Conservation (phyloP, 352 stramenopile species). For the Phytophthora podocarpi region DNA sequence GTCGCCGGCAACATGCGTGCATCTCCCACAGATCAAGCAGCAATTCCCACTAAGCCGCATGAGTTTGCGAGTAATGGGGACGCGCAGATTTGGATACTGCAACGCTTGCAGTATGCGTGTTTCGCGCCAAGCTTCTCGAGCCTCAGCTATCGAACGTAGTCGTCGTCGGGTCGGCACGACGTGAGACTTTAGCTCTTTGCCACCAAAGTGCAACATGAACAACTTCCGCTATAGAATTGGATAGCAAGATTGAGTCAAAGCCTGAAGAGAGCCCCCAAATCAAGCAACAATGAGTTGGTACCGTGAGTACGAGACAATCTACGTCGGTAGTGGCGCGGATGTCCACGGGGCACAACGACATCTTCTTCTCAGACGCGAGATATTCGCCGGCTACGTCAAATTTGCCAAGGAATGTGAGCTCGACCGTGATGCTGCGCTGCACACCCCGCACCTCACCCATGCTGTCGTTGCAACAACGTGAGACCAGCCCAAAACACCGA, state of each 20-base stretch:
- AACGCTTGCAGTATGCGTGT: slow-evolving; percentile 75
- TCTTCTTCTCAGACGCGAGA: slow-evolving; percentile 73
- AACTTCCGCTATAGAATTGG: slow-evolving; percentile 58
- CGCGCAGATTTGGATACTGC: slow-evolving; percentile 66
- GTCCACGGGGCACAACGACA: slow-evolving; percentile 67
- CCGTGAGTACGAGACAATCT: slow-evolving; percentile 74
- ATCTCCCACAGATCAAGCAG: slow-evolving; percentile 75
- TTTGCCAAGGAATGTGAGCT: slow-evolving; percentile 80
- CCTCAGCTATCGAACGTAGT: slow-evolving; percentile 56
- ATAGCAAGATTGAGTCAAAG: not conserved
- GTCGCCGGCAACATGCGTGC: slow-evolving; percentile 76
- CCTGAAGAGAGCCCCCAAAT: not conserved
- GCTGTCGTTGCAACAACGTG: slow-evolving; percentile 21
- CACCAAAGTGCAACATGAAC: slow-evolving; percentile 71
- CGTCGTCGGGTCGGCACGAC: slow-evolving; percentile 44
- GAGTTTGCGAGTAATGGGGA: slow-evolving; percentile 83
- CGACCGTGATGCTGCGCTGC: slow-evolving; percentile 71
- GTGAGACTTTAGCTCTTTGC: slow-evolving; percentile 73
- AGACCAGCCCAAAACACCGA: no score
- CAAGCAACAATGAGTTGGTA: slow-evolving; percentile 31
- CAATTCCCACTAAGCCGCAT: slow-evolving; percentile 83
- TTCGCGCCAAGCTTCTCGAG: slow-evolving; percentile 75
- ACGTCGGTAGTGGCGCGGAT: slow-evolving; percentile 77
- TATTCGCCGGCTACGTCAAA: slow-evolving; percentile 86
- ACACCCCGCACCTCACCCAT: slow-evolving; percentile 64